phyloP scores from a whole-genome alignment of 2,329 filamentous ascomycete species.

The Colletotrichum tropicicola region DNA sequence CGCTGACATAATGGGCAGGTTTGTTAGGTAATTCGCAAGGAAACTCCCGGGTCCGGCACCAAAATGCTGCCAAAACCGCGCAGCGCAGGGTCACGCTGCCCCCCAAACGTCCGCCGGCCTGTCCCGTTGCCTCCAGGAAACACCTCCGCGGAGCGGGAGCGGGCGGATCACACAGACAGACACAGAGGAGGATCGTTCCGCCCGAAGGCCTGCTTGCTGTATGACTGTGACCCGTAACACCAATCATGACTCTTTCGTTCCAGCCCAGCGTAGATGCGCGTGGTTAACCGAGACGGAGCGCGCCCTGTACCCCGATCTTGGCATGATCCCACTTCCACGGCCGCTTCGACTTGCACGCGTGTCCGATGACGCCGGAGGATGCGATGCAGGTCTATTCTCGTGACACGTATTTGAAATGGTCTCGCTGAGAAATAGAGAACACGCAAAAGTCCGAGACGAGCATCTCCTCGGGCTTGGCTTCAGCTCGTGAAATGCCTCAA shows the following conservation, averaged over 20 bases:
- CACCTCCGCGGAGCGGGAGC: neutral
- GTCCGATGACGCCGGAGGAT: neutral
- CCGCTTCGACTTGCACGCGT: no score
- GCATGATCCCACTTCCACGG: neutral
- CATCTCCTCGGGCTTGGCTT: no score
- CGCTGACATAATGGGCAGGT: neutral
- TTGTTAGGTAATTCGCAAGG: neutral
- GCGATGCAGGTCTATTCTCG: neutral
- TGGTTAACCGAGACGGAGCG: neutral
- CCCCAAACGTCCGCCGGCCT: neutral
- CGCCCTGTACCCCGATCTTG: constrained; percentile 2
- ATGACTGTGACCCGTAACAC: no score
- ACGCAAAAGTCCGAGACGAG: no score
- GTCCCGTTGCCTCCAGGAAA: neutral
- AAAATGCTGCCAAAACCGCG: neutral
- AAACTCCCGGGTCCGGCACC: neutral
- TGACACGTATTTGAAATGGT: no score
- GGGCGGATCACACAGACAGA: neutral
- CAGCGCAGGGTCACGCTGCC: neutral
- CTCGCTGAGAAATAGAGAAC: no score
- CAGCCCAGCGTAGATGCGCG: no score
- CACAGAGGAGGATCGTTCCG: no score
- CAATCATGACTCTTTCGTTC: neutral
- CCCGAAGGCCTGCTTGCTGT: no score
- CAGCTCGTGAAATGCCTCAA: no score